Evolutionary conservation across 1,284 basidiomycete species (phyloP).

Genomic region (Peniophora sp.): DNA sequence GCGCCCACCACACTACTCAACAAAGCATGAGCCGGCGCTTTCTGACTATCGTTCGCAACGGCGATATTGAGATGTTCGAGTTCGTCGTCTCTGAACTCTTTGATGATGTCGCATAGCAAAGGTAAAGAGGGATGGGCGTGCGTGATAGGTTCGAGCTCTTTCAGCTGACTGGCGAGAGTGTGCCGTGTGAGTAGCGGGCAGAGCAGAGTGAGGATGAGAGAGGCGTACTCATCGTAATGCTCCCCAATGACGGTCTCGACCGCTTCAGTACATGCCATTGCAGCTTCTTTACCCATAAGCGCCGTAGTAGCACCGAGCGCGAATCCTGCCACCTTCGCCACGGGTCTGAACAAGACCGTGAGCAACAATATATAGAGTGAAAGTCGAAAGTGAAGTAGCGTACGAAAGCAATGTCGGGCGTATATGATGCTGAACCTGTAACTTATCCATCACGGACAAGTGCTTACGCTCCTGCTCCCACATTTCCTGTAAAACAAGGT

Average conservation of each 20-base stretch:
- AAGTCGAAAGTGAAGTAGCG: constrained; percentile 21
- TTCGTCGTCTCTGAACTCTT: constrained; percentile 92
- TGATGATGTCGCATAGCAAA: constrained; percentile 68
- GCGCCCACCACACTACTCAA: constrained; percentile 79
- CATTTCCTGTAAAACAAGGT: constrained; percentile 64
- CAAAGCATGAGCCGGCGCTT: constrained; percentile 88
- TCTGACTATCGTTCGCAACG: constrained; percentile 83
- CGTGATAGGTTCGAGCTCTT: constrained; percentile 54
- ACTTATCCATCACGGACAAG: constrained; percentile 75
- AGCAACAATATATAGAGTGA: no score
- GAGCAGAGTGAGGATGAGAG: not conserved
- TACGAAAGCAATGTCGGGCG: constrained; percentile 82
- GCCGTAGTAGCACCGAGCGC: constrained; percentile 83
- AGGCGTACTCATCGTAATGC: constrained; percentile 91
- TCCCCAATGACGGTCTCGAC: constrained; percentile 98
- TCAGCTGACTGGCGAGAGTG: constrained; percentile 55
- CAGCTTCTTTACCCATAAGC: constrained; percentile 84
- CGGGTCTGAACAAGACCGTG: no score
- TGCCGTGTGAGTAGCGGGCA: constrained; percentile 2
- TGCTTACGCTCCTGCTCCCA: constrained; percentile 97
- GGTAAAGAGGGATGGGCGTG: constrained; percentile 73
- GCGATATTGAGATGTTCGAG: constrained; percentile 91
- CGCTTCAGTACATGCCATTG: constrained; percentile 98
- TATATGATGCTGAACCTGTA: constrained; percentile 78
- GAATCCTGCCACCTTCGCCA: constrained; percentile 79